A percentile compares a stretch with the other conserved stretches of the same genome.
Conservation (phyloP, 2,329 filamentous ascomycete species). For the Apiospora aurea region DNA sequence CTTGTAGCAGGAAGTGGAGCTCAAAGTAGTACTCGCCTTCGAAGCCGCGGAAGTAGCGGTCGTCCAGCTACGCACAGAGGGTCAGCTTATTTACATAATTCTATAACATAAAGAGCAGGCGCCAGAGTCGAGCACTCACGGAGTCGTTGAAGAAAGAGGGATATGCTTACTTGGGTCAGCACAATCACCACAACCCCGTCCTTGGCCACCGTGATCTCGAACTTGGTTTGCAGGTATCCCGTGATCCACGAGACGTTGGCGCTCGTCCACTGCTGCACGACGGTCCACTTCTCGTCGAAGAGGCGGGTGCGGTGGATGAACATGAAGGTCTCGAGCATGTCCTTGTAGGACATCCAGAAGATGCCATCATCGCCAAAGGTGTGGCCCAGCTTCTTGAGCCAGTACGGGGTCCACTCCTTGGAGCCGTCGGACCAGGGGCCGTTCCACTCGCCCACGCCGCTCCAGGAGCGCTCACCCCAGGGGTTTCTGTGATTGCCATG, state of each 20-base stretch:
- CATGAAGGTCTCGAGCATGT: slow-evolving; percentile 53
- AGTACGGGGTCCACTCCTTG: slow-evolving; percentile 76
- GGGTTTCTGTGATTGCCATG: slow-evolving; percentile 62
- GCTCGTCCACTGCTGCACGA: slow-evolving; percentile 53
- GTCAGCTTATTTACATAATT: background rate
- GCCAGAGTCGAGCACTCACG: too few species aligned
- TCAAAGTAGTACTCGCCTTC: slow-evolving; percentile 52
- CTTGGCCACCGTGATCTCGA: slow-evolving; percentile 50
- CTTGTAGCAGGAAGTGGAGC: slow-evolving; percentile 53
- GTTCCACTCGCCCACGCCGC: slow-evolving; percentile 66
- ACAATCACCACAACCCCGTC: slow-evolving; percentile 52
- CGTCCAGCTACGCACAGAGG: slow-evolving; percentile 47
- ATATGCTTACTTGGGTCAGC: slow-evolving; percentile 44
- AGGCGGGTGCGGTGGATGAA: slow-evolving; percentile 54
- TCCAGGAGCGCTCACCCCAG: slow-evolving; percentile 65
- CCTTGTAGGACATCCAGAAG: slow-evolving; percentile 55
- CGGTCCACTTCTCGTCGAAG: slow-evolving; percentile 54
- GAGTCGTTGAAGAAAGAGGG: too few species aligned
- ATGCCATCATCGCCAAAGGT: slow-evolving; percentile 72
- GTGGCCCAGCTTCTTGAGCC: slow-evolving; percentile 71
- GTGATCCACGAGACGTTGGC: slow-evolving; percentile 53
- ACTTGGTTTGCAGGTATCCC: slow-evolving; percentile 53
- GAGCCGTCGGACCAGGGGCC: slow-evolving; percentile 78
- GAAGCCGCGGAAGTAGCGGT: slow-evolving; percentile 54
- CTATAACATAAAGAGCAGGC: too few species aligned